phyloP scores from a whole-genome alignment of 2,329 filamentous ascomycete genomes.

The Pseudonectria buxi region DNA sequence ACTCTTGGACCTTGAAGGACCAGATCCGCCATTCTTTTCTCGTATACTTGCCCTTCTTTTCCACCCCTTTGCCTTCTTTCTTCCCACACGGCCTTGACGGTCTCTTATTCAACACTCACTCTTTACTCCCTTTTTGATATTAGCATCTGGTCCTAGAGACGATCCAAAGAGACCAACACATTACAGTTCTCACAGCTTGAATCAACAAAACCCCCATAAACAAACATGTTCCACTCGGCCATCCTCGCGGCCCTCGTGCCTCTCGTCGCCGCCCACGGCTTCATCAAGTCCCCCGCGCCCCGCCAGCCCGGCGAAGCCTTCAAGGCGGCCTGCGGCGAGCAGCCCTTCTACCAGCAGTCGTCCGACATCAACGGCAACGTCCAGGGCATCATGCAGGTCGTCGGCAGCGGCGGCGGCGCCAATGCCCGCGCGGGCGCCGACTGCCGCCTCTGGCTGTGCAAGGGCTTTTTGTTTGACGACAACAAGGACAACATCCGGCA shows the following conservation, averaged over 20 bases:
- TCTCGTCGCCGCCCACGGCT: constrained; percentile 36
- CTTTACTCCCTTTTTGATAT: constrained; percentile 6
- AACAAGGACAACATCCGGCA: constrained; percentile 36
- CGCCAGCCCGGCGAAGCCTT: constrained; percentile 37
- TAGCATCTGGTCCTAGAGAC: constrained; percentile 24
- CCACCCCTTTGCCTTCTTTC: constrained; percentile 16
- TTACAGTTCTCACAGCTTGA: not conserved
- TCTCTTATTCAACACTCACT: constrained; percentile 14
- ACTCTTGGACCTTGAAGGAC: constrained; percentile 24
- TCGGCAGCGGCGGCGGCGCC: constrained; percentile 16
- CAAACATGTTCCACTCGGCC: constrained; percentile 19
- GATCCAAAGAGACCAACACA: constrained; percentile 3
- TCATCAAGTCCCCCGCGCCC: constrained; percentile 34
- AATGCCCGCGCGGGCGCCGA: constrained; percentile 1
- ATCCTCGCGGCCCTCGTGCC: constrained; percentile 20
- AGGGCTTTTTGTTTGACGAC: constrained; percentile 39
- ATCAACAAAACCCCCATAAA: constrained; percentile 1
- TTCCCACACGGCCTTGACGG: constrained; percentile 26
- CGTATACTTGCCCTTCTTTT: constrained; percentile 18
- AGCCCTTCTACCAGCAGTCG: constrained; percentile 27
- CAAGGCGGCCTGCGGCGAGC: constrained; percentile 37
- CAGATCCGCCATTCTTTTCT: constrained; percentile 26
- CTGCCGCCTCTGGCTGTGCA: constrained; percentile 41
- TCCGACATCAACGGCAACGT: constrained; percentile 33
- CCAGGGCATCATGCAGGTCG: constrained; percentile 29